Conservation (phyloP, 106 monocot species). For the Platanthera guangdongensis region DNA sequence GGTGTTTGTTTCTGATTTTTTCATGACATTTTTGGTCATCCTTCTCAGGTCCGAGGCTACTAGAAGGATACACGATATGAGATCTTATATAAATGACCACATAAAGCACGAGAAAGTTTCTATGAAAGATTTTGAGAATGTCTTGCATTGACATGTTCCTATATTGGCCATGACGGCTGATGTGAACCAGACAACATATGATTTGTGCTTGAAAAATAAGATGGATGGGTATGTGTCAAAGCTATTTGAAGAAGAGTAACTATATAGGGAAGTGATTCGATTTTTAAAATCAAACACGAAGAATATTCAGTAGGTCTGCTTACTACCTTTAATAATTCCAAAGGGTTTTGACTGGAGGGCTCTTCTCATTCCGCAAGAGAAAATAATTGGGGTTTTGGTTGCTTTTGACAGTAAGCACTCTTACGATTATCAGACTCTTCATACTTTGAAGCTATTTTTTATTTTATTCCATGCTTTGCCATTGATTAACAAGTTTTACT, state of each 20-base stretch:
- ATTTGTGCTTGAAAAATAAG: constrained; percentile 70
- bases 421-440: background rate
- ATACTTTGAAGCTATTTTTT: background rate
- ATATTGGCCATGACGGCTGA: constrained; percentile 99
- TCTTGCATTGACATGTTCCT: constrained; percentile 56
- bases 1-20: background rate
- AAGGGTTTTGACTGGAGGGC: constrained; percentile 11
- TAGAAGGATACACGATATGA: constrained; percentile 70
- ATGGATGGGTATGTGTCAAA: constrained; percentile 99
- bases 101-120: constrained; percentile 43
- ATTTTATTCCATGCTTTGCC: background rate
- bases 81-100: constrained; percentile 38
- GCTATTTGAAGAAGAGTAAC: constrained; percentile 96
- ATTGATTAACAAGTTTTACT: background rate
- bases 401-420: constrained; percentile 17
- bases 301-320: constrained; percentile 34
- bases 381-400: constrained; percentile 11
- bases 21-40: background rate
- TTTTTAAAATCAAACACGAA: constrained; percentile 55
- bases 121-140: constrained; percentile 23
- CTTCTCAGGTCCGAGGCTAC: constrained; percentile 81
- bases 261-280: constrained; percentile 80
- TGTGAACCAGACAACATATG: constrained; percentile 95
- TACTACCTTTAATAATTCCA: background rate
- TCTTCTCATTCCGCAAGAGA: constrained; percentile 8